Evolutionary conservation across 345 rosid genomes (phyloP), one percentile per base, ranked within the genome.

Genomic region (Gossypium australe): DNA sequence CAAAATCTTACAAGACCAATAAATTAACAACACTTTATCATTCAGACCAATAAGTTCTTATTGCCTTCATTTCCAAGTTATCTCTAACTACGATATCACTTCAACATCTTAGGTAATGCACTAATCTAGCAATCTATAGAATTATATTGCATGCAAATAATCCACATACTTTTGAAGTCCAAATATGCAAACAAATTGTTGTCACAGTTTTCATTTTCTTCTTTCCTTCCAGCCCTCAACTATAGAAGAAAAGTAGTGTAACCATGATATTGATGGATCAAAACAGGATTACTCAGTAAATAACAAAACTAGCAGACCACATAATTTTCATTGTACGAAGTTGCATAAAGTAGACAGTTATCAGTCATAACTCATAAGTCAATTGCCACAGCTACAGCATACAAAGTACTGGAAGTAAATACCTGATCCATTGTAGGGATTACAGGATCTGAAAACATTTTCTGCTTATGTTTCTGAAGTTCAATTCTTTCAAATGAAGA

Each of bases 401-500:
- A 55, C 13, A 38, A 16, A 51, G 59, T 51, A 17, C 10, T 2
- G 7, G 45, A 27, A 48, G 11, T 1, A 51, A 29, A 69, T 51
- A 69, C 72, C 72, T 69, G 72, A 51, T 69, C 72, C 72, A 69
- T 69, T 51, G 59, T 49, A 25, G 72, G 72, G 45, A 71, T 56
- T 55, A 56, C 11, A 71, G 66, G 69, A 63, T 66, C 75, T 57
- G 77, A 51, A 65, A 70, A 77, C 66, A 77, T 65, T 69, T 83
- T 82, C 74, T 80, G 80, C 82, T 82, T 84, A 75, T 78, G 78
- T 13, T 77, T 80, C 78, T 74, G 76, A 41, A 74, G 66, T 67
- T 81, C 81, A 65, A 45, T 72, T 58, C 62, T 80, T 78, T 85
- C 88, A 82, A 67, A 69, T 9, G 82, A 80, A 82, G 86, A 81